These are phyloP conservation scores for Spirogloea muscicola DNA, from an alignment of 139 green algal genomes.

Conservation along the genomic window DNA sequence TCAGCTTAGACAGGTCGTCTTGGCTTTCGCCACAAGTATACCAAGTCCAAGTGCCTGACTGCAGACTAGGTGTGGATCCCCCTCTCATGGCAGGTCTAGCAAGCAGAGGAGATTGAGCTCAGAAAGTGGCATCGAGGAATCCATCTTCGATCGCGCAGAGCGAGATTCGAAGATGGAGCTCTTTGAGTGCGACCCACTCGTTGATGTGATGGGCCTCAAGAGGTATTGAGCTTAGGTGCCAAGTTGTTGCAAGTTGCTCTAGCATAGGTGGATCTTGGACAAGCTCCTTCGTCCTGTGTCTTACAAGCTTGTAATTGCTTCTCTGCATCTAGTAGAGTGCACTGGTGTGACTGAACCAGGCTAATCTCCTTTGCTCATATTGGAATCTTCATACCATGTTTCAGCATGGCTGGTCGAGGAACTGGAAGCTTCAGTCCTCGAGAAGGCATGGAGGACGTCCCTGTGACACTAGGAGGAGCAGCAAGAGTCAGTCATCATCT, in stretches of 20 bases:
- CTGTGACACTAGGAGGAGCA: too few relatives aligned
- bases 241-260: neutral
- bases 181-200: slow-evolving; percentile 40
- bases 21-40: neutral
- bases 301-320: neutral
- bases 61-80: neutral
- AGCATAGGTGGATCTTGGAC: neutral
- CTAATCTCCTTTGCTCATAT: slow-evolving; percentile 21
- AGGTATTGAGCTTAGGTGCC: slow-evolving; percentile 9
- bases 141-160: slow-evolving; percentile 1
- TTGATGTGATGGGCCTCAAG: slow-evolving; percentile 35
- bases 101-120: neutral
- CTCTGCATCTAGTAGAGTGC: neutral
- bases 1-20: neutral
- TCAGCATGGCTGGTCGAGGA: too few relatives aligned
- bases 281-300: neutral
- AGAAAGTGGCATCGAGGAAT: neutral
- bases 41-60: too few relatives aligned
- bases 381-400: too few relatives aligned
- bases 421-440: too few relatives aligned
- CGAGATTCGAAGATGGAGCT: slow-evolving; percentile 41
- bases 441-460: too few relatives aligned
- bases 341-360: neutral
- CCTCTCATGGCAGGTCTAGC: neutral
- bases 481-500: slow-evolving; percentile 8